Conservation (phyloP, 768 basidiomycete genomes). For the Tulasnella sp. region DNA sequence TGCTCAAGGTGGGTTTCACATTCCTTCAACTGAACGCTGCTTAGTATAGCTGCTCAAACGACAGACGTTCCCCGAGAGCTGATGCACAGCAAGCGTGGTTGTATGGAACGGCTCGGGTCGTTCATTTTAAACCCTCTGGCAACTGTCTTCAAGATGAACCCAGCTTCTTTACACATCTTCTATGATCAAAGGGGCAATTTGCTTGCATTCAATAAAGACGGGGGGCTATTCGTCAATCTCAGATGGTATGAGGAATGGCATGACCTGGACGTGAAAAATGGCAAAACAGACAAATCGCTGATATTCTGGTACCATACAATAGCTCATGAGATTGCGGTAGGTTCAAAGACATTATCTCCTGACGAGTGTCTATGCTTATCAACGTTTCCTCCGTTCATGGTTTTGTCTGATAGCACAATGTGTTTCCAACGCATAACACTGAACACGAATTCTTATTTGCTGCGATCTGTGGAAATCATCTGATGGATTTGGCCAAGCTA, state of each 20-base stretch:
- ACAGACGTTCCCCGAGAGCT: no score
- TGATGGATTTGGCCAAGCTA: conserved; percentile 24
- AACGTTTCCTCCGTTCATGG: no score
- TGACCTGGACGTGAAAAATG: conserved; percentile 37
- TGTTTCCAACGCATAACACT: conserved; percentile 44
- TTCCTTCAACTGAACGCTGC: no score
- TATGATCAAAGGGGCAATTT: conserved; percentile 65
- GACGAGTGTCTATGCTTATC: no score
- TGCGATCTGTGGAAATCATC: conserved; percentile 60
- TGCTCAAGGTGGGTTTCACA: no score
- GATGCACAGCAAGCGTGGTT: no score
- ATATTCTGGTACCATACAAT: conserved; percentile 88
- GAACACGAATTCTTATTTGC: conserved; percentile 88
- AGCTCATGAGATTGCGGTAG: conserved; percentile 71
- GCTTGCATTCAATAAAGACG: conserved; percentile 88
- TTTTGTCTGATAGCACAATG: conserved; percentile 71
- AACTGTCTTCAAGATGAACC: conserved; percentile 58
- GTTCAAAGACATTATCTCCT: no score
- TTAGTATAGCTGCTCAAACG: no score
- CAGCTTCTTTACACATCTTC: conserved; percentile 71
- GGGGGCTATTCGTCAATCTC: conserved; percentile 77
- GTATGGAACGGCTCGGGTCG: conserved; percentile 63
- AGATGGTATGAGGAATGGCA: conserved; percentile 76
- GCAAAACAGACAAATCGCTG: conserved; percentile 46
- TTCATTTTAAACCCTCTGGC: conserved; percentile 49